A percentile compares a stretch with the other conserved stretches of the same genome.
Evolutionary conservation across 495 filamentous ascomycete genomes (phyloP).

Genomic region (Xylaria castorea): DNA sequence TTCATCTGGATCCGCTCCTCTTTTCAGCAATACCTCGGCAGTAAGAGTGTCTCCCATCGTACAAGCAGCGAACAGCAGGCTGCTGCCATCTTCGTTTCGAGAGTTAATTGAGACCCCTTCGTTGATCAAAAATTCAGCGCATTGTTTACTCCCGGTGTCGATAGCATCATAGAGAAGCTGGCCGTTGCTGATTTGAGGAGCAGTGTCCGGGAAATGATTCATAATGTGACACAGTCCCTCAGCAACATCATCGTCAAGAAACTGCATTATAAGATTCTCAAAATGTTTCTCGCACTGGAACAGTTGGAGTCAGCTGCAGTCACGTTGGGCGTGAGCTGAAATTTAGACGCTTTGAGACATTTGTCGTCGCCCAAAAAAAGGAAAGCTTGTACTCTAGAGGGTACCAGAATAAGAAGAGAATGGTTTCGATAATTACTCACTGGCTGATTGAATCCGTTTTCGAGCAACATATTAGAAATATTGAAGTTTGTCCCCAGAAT

Average conservation of each 20-base stretch:
- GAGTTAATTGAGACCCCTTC: constrained; percentile 1
- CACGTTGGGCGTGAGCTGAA: neutral
- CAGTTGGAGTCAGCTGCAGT: neutral
- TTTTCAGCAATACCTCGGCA: constrained; percentile 11
- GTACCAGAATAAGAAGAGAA: neutral
- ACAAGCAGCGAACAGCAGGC: constrained; percentile 29
- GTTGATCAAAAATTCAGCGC: constrained; percentile 20
- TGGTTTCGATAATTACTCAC: neutral
- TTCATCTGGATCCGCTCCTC: constrained; percentile 31
- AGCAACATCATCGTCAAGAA: neutral
- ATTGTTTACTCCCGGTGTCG: neutral
- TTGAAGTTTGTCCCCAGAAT: constrained; percentile 30
- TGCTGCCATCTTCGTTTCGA: constrained; percentile 9
- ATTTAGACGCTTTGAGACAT: neutral
- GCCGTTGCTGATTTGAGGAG: neutral
- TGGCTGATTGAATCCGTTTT: constrained; percentile 30
- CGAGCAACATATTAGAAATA: constrained; percentile 37
- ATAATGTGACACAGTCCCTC: constrained; percentile 7
- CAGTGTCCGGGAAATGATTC: constrained; percentile 1
- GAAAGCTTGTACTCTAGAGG: neutral
- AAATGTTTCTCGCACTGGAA: neutral
- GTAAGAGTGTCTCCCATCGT: neutral
- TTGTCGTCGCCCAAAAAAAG: neutral
- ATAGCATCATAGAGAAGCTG: neutral
- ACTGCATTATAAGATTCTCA: neutral